Base-by-base conservation (phyloP, 306 rosid species). In the Ceratonia siliqua region DNA sequence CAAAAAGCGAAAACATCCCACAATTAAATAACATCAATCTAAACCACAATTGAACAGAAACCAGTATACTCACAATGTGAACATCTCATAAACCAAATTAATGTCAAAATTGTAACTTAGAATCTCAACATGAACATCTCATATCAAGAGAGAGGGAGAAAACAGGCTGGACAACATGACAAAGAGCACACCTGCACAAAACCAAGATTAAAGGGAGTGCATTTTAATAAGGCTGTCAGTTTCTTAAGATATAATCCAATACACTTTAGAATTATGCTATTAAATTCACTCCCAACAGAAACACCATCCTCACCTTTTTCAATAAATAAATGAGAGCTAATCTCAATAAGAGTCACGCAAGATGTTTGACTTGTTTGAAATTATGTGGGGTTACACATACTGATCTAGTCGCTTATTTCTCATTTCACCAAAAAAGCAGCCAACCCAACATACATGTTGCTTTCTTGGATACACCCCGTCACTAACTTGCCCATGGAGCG, bases 141-240 rank as follows among this genome's bases (percentile, higher is more conserved):
- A 87, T 72, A 83, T 90, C 90, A 86, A 85, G 89, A 82, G 87
- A 73, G 84, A 62, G 84, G 86, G 73, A 77, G 87, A 85, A 86
- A 81, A 87, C 96, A 84, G 84, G 86, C 88, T 78, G 87, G 89
- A 84, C 90, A 91, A 82, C 92, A 83, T 64, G 84, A 86, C 75
- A 83, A 76, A 85, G 69, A 85, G 93, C 91, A 87, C 78, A 90
- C 97, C 99, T 92, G 99, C 99, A 91, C 69, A 89, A 81, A 94
- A 94, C 75, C 90, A 90, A 88, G 90, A 92, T 84, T 90, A 80
- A 88, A 79, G 90, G 89, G 78, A 89, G 88, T 38, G 96, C 83
- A 83, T 82, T 91, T 86, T 82, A 82, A 86, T 48, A 74, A 84
- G 71, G 82, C 53, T 83, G 68, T 71, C 76, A 68, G 48, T 56